A percentile compares a stretch with the other conserved stretches of the same genome.
Evolutionary conservation across 2,329 filamentous ascomycete genomes (phyloP).

Genomic region (Xylariaceae sp.): DNA sequence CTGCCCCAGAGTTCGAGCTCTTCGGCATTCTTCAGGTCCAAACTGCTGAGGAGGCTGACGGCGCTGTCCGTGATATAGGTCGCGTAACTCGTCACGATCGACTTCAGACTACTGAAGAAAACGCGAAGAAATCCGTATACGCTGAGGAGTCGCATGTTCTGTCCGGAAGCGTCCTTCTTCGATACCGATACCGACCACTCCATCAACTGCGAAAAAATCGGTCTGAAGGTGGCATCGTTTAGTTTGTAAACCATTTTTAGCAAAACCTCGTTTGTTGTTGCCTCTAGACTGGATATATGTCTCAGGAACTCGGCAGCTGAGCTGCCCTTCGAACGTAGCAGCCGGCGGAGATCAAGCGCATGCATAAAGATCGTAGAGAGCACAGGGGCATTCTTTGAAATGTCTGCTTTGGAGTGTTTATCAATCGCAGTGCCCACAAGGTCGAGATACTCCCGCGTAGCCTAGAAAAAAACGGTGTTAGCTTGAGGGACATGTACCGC

Average conservation of each 20-base stretch:
- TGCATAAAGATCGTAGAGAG: slow-evolving; percentile 60
- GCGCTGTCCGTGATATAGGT: slow-evolving; percentile 75
- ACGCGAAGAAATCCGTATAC: slow-evolving; percentile 72
- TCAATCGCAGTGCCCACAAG: slow-evolving; percentile 66
- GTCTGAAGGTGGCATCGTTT: slow-evolving; percentile 88
- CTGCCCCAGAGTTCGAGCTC: slow-evolving; percentile 58
- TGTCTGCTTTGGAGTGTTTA: slow-evolving; percentile 66
- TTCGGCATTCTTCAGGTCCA: slow-evolving; percentile 38
- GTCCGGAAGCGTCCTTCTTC: slow-evolving; percentile 53
- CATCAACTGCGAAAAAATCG: slow-evolving; percentile 78
- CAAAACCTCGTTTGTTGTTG: slow-evolving; percentile 58
- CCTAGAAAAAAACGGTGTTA: slow-evolving; percentile 36
- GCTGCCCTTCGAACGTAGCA: slow-evolving; percentile 41
- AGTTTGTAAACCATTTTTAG: slow-evolving; percentile 95
- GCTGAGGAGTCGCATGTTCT: slow-evolving; percentile 58
- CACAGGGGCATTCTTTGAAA: slow-evolving; percentile 65
- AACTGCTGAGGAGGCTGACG: slow-evolving; percentile 50
- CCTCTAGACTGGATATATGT: slow-evolving; percentile 54
- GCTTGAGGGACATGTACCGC: slow-evolving; percentile 5
- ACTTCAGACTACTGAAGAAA: slow-evolving; percentile 83
- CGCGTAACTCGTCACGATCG: slow-evolving; percentile 88
- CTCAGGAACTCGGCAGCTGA: slow-evolving; percentile 32
- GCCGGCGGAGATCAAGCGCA: slow-evolving; percentile 58
- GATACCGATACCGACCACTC: slow-evolving; percentile 66
- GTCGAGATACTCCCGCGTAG: slow-evolving; percentile 60